These are phyloP conservation scores for Paramarasmius palmivorus DNA, from an alignment of 1,284 basidiomycete species.

Conservation along the genomic window DNA sequence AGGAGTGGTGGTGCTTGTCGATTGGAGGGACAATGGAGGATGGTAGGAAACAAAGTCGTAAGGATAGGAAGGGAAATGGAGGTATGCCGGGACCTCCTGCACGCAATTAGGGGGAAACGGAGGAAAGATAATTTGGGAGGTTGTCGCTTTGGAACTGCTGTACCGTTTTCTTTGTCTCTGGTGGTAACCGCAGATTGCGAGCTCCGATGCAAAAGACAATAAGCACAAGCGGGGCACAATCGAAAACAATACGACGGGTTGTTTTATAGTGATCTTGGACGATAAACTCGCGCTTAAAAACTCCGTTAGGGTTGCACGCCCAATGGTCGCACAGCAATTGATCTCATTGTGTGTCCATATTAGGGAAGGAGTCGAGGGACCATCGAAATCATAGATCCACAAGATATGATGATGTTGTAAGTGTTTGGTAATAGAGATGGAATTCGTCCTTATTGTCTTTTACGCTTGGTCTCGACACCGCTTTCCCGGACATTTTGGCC, in stretches of 20 bases:
- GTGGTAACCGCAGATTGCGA: constrained; percentile 24
- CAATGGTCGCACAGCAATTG: constrained; percentile 23
- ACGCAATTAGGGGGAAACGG: constrained; percentile 15
- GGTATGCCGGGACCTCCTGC: constrained; percentile 23
- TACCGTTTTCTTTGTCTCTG: constrained; percentile 47
- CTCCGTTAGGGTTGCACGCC: not conserved
- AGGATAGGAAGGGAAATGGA: constrained; percentile 13
- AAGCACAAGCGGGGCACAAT: constrained; percentile 58
- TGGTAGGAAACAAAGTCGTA: constrained; percentile 28
- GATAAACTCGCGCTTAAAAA: not conserved
- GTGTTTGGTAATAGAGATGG: constrained; percentile 36
- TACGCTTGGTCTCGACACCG: constrained; percentile 15
- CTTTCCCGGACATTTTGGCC: constrained; percentile 1
- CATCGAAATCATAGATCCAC: constrained; percentile 25
- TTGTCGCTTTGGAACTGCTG: constrained; percentile 37
- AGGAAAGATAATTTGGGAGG: constrained; percentile 35
- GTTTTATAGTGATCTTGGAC: constrained; percentile 58
- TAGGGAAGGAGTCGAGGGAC: constrained; percentile 34
- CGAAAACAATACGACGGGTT: constrained; percentile 56
- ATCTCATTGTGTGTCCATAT: constrained; percentile 43
- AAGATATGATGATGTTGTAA: constrained; percentile 26
- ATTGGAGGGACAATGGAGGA: constrained; percentile 27
- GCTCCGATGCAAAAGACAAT: constrained; percentile 55
- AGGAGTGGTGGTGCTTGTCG: constrained; percentile 28
- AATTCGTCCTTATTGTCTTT: constrained; percentile 46